Conservation (phyloP, 2,329 filamentous ascomycete genomes). For the Colletotrichum salicis region DNA sequence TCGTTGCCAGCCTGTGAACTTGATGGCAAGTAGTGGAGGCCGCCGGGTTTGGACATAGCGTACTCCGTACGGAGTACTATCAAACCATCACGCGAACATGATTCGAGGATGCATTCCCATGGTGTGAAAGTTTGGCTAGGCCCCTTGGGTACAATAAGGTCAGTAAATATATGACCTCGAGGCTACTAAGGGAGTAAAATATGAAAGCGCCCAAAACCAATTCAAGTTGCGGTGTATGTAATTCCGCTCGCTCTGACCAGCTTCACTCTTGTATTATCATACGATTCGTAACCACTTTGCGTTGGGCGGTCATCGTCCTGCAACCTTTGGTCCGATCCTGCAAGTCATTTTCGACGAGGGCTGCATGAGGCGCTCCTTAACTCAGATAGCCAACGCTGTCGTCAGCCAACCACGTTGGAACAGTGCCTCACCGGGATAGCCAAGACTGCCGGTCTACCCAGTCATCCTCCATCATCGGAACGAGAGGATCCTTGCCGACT, state of each 20-base stretch:
- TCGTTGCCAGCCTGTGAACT: neutral
- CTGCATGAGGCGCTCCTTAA: conserved; percentile 15
- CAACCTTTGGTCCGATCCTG: neutral
- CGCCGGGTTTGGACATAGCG: too few relatives aligned
- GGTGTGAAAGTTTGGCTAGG: neutral
- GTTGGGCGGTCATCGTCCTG: neutral
- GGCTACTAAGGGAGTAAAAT: neutral
- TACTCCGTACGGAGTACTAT: neutral
- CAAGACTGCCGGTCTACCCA: neutral
- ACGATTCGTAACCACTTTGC: conserved; percentile 2
- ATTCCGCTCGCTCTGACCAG: neutral
- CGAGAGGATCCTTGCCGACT: conserved; percentile 3
- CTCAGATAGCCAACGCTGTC: conserved; percentile 5
- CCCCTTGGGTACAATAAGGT: neutral
- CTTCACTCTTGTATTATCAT: neutral
- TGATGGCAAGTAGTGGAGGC: neutral
- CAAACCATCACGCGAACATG: neutral
- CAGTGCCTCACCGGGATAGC: conserved; percentile 13
- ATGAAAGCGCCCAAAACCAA: neutral
- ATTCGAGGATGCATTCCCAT: neutral
- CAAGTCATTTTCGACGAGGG: neutral
- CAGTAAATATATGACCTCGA: neutral
- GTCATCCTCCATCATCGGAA: neutral
- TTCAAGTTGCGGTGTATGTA: conserved; percentile 12
- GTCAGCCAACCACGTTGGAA: conserved; percentile 17